These are phyloP conservation scores for Blastomyces emzantsi DNA, from an alignment of 2,329 filamentous ascomycete genomes.

Conservation along the genomic window DNA sequence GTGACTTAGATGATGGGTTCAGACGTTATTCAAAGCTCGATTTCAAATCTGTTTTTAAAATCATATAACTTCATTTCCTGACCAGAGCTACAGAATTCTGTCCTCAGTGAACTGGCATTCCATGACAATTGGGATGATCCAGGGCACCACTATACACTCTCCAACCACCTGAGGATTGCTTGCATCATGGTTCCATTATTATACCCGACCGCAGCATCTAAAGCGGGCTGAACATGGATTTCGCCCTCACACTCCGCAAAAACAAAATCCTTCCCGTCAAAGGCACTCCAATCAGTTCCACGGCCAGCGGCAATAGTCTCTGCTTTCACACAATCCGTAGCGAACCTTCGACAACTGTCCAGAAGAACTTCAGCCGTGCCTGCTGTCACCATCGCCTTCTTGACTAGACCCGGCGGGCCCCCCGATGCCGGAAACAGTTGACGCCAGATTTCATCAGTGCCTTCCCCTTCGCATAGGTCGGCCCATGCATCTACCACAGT, in stretches of 20 bases:
- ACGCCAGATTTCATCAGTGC: not conserved
- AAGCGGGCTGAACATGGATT: not conserved
- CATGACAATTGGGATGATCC: too few species aligned
- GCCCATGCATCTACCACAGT: not conserved
- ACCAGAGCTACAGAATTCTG: too few species aligned
- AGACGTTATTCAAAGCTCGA: too few species aligned
- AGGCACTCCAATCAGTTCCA: not conserved
- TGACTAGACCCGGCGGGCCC: not conserved
- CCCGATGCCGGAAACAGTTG: not conserved
- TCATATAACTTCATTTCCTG: too few species aligned
- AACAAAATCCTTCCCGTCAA: not conserved
- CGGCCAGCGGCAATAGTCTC: not conserved
- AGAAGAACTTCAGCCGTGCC: constrained; percentile 2
- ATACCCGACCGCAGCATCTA: not conserved
- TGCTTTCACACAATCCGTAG: not conserved
- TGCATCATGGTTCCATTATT: not conserved
- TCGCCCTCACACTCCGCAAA: constrained; percentile 1
- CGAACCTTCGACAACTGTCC: constrained; percentile 1
- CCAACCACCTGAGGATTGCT: constrained; percentile 2
- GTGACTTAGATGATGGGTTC: too few species aligned
- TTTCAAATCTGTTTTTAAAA: too few species aligned
- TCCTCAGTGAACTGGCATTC: too few species aligned
- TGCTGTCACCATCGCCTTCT: constrained; percentile 5
- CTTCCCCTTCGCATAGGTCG: constrained; percentile 1
- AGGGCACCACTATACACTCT: not conserved